A percentile compares a stretch with the other conserved stretches of the same genome.
Evolutionary conservation across 2,329 filamentous ascomycete species (phyloP).

Genomic region (Periconia macrospinosa): DNA sequence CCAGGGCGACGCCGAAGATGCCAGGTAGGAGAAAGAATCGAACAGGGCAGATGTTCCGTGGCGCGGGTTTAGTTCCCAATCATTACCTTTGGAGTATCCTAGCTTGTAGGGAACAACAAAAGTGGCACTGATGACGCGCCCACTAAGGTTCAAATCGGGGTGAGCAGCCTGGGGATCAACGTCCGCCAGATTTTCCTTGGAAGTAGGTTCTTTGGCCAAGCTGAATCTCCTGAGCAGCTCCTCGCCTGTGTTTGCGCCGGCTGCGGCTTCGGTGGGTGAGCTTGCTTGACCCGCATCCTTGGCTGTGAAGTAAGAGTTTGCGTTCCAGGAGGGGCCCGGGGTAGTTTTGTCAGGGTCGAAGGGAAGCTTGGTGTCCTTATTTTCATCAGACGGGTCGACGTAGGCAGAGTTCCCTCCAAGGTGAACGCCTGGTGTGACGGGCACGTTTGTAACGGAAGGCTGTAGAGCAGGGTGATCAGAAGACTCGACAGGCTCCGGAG

Average conservation of each 20-base stretch:
- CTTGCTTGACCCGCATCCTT: conserved; percentile 20
- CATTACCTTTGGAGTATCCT: conserved; percentile 53
- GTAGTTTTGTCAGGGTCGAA: conserved; percentile 33
- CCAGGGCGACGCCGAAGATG: conserved; percentile 82
- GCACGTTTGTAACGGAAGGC: conserved; percentile 41
- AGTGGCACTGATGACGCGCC: conserved; percentile 65
- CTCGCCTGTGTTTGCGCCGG: conserved; percentile 50
- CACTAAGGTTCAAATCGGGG: conserved; percentile 61
- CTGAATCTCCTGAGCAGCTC: conserved; percentile 59
- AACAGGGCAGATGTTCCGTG: conserved; percentile 90
- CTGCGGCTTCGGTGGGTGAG: conserved; percentile 47
- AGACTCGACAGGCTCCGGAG: conserved; percentile 27
- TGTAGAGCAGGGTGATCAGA: conserved; percentile 44
- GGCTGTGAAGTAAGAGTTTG: conserved; percentile 40
- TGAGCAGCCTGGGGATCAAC: conserved; percentile 59
- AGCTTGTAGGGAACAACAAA: conserved; percentile 66
- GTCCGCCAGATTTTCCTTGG: conserved; percentile 48
- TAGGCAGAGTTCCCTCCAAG: conserved; percentile 42
- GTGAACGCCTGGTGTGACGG: conserved; percentile 48
- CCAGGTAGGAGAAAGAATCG: conserved; percentile 85
- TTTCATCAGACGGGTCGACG: conserved; percentile 26
- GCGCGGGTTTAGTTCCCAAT: conserved; percentile 72
- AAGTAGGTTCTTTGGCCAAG: conserved; percentile 40
- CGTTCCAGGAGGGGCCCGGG: conserved; percentile 40
- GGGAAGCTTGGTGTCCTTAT: conserved; percentile 23